phyloP scores from a whole-genome alignment of 331 rosid species.

The Phaseolus coccineus region DNA sequence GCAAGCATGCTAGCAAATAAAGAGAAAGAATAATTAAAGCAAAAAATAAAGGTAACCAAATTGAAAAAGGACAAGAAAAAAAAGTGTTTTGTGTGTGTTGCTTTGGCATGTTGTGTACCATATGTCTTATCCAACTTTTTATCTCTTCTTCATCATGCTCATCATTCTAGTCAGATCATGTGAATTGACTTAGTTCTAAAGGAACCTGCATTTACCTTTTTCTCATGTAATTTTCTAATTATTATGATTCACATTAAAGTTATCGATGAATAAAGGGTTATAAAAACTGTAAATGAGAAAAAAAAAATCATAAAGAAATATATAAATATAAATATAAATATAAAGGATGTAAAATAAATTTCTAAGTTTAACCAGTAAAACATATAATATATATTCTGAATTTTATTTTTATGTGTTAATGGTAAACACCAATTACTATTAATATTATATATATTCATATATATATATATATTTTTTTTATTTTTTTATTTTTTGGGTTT shows the following conservation, averaged over 20 bases:
- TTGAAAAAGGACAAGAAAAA: not conserved
- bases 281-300: not conserved
- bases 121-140: constrained; percentile 38
- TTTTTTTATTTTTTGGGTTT: too few relatives aligned
- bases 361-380: too few relatives aligned
- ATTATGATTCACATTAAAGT: not conserved
- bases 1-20: too few relatives aligned
- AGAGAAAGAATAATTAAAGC: not conserved
- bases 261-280: not conserved
- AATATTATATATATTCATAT: too few relatives aligned
- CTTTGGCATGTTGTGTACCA: constrained; percentile 39
- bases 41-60: not conserved
- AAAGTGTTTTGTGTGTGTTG: not conserved
- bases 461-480: too few relatives aligned
- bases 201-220: constrained; percentile 28
- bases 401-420: too few relatives aligned
- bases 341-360: too few relatives aligned
- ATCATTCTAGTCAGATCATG: constrained; percentile 42
- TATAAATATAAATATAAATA: too few relatives aligned
- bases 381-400: too few relatives aligned
- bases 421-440: too few relatives aligned
- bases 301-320: not conserved
- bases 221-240: constrained; percentile 35
- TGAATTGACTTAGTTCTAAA: constrained; percentile 37
- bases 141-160: constrained; percentile 33